Conservation (phyloP, 257 asterid species). For the Primulina huaijiensis region DNA sequence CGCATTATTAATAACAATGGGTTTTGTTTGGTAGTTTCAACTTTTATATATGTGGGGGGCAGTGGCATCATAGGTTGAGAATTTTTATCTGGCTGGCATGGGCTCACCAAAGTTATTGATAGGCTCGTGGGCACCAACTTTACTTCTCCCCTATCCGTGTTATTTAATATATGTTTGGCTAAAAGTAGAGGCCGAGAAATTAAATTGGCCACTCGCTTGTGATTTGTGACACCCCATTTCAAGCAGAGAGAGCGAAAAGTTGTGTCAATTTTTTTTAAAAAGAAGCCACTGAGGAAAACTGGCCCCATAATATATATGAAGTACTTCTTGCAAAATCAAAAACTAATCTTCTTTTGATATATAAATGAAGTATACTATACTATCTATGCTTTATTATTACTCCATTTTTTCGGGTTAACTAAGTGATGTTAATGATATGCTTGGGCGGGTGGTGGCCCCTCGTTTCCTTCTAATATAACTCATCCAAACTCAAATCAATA, state of each 20-base stretch:
- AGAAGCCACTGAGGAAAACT: constrained; percentile 32
- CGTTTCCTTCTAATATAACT: constrained; percentile 28
- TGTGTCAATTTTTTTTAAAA: not conserved
- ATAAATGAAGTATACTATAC: no score
- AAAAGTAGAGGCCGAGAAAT: constrained; percentile 36
- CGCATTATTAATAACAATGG: not conserved
- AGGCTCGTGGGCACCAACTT: constrained; percentile 65
- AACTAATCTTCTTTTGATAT: no score
- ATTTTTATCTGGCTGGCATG: no score
- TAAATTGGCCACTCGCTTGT: constrained; percentile 24
- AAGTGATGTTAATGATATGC: not conserved
- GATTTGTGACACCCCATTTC: constrained; percentile 42
- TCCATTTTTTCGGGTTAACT: not conserved
- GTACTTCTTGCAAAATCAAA: no score
- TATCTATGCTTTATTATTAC: not conserved
- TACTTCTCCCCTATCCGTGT: constrained; percentile 22
- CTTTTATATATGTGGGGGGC: constrained; percentile 19
- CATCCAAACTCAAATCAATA: constrained; percentile 22
- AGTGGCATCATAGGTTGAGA: no score
- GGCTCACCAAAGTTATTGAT: no score
- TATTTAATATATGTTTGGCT: not conserved
- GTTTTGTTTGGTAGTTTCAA: constrained; percentile 34
- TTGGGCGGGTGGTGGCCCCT: constrained; percentile 1
- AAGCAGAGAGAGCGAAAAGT: constrained; percentile 30
- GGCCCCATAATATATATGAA: not conserved